Base-by-base conservation (phyloP, 1,284 basidiomycete genomes). In the Papiliotrema nemorosa region DNA sequence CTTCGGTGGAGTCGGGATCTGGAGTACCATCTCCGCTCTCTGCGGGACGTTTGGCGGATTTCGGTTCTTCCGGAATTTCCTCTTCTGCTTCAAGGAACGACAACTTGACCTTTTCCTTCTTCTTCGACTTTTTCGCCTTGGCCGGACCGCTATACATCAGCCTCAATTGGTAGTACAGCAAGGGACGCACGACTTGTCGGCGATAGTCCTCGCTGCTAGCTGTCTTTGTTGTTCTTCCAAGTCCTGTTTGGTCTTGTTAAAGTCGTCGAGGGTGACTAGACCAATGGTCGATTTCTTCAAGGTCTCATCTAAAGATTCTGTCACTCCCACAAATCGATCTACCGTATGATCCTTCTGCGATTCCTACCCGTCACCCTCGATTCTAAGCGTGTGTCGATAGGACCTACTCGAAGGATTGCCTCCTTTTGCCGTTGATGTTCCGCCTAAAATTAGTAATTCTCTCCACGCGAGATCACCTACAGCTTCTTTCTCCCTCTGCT, bases 221-320 rank as follows among this genome's bases (percentile, higher is more conserved):
- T 90, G 81, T 22, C 88, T 84, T 69, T 92, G 92, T 41, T 87
- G 85, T 72, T 98, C 96, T 69, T 97, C 92, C 3, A 98, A 76
- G 65, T 88, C 89, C 61, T 90, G 88, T 52, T 90, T 79, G 62
- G 82, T 84, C 72, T 88, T 85, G 69, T 90, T 87, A 62, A 98
- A 98, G 43, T 97, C 96, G 64, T 94, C 88, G 7, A 97, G 80
- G 53, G 82, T 84, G 2, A 98, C 93, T 14, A 99, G 81, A 62
- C 96, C 96, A 50, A 98, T 84, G 0, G 96, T 99, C 44, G 82
- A 87, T 65, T 91, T 83, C 78, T 97, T 97, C 46, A 99, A 80
- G 12, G 83, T 82, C 53, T 98, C 96, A 70, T 97, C 94, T 79
- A 97, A 85, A 4, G 87, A 90, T 69, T 97, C 94, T 73, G 90